Percentiles rank a stretch among this genome's conserved stretches.
These are phyloP conservation scores for Pleurotus platypus DNA, from an alignment of 768 basidiomycete species.

Conservation along the genomic window DNA sequence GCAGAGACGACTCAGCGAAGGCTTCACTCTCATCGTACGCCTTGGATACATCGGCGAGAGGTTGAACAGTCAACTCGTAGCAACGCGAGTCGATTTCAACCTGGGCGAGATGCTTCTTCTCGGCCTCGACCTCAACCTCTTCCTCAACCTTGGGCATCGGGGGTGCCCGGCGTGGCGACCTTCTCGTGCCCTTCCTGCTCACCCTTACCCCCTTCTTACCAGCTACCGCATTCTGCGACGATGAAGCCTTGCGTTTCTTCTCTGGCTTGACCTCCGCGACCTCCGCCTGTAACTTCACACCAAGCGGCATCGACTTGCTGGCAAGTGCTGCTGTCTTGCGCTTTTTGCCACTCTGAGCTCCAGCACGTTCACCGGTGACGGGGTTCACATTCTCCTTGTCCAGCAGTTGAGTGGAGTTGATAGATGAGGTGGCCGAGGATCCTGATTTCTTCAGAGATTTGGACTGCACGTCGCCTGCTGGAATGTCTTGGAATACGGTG, in stretches of 20 bases:
- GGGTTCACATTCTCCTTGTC: conserved; percentile 85
- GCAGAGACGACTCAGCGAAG: conserved; percentile 24
- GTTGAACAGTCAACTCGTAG: conserved; percentile 76
- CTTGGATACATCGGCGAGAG: conserved; percentile 71
- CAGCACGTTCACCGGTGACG: conserved; percentile 61
- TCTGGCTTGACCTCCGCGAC: conserved; percentile 39
- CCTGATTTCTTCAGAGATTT: not conserved
- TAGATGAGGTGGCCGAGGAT: not conserved
- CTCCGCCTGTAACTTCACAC: conserved; percentile 41
- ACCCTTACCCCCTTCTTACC: conserved; percentile 36
- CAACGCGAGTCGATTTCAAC: conserved; percentile 66
- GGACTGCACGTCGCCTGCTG: not conserved
- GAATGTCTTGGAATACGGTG: conserved; percentile 3
- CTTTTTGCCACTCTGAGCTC: conserved; percentile 46
- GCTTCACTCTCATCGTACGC: conserved; percentile 52
- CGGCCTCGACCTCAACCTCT: conserved; percentile 31
- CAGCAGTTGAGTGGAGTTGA: conserved; percentile 9
- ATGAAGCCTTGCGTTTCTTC: conserved; percentile 62
- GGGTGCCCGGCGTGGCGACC: conserved; percentile 45
- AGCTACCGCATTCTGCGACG: conserved; percentile 27
- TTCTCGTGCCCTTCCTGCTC: conserved; percentile 31
- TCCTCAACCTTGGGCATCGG: conserved; percentile 63
- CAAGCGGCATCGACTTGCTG: conserved; percentile 41
- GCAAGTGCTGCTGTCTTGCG: conserved; percentile 59
- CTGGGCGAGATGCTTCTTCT: conserved; percentile 37